Evolutionary conservation across 176 grass and related monocot species (phyloP), one percentile per base, ranked within the genome.

Genomic region (Cenchrus purpureus): DNA sequence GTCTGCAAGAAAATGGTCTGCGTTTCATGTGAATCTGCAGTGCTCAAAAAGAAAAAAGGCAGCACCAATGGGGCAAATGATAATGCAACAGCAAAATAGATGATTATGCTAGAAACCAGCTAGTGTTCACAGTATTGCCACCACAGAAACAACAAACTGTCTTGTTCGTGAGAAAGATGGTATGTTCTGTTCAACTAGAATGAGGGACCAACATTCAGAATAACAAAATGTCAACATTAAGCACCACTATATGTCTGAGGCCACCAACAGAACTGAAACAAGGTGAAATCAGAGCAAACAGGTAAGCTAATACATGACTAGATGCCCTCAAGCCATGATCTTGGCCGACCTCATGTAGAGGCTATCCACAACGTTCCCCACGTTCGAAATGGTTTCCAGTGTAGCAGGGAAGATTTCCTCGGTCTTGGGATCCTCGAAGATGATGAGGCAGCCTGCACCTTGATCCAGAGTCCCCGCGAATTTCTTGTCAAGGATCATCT

Each of bases 401-500:
- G 92, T 91, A 65, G 90, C 90, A 31, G 95, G 95, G 88, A 94
- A 97, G 77, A 97, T 93, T 4, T 87, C 89, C 88, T 91, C 92
- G 0, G 88, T 55, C 68, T 92, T 94, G 32, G 70, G 42, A 71
- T 97, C 92, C 43, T 94, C 95, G 8, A 89, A 97, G 78, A 97
- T 97, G 74, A 94, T 81, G 76, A 97, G 91, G 65, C 92, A 94
- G 64, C 95, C 95, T 4, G 95, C 90, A 22, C 95, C 92, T 22
- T 97, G 95, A 71, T 94, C 95, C 53, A 94, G 86, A 1, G 92
- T 94, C 59, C 95, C 95, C 10, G 92, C 90, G 78, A 94, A 94
- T 65, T 97, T 97, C 84, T 97, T 97, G 89, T 97, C 95, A 3
- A 94, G 75, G 84, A 97, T 97, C 92, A 94, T 92, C 86, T 94